phyloP scores from a whole-genome alignment of 1,284 basidiomycete genomes.

The Microbotryum intermedium region DNA sequence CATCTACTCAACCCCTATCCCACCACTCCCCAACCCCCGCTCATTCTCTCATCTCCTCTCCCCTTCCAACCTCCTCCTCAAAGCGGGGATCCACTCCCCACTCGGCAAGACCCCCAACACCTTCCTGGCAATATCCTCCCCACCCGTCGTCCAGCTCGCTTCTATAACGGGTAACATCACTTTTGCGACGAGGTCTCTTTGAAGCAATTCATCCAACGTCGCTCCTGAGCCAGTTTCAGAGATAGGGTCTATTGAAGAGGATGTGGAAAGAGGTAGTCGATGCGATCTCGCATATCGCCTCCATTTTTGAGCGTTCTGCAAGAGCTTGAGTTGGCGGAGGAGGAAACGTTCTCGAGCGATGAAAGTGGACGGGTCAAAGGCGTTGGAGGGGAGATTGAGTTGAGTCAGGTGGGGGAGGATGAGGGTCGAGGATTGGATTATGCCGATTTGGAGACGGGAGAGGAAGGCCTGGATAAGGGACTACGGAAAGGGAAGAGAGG shows the following conservation, averaged over 20 bases:
- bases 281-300: constrained; percentile 51
- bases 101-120: constrained; percentile 41
- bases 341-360: constrained; percentile 63
- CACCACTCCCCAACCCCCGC: no score
- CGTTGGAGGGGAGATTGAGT: constrained; percentile 41
- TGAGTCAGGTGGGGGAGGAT: constrained; percentile 43
- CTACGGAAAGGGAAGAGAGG: constrained; percentile 42
- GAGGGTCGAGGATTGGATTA: constrained; percentile 39
- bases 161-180: constrained; percentile 62
- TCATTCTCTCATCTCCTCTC: not conserved
- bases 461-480: constrained; percentile 57
- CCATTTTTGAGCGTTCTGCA: constrained; percentile 66
- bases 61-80: constrained; percentile 18
- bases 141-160: constrained; percentile 80
- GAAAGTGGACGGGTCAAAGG: constrained; percentile 68
- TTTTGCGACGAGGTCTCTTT: constrained; percentile 51
- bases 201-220: constrained; percentile 51
- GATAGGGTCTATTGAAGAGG: not conserved
- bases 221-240: constrained; percentile 7
- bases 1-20: no score
- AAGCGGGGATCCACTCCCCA: constrained; percentile 12
- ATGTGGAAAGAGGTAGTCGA: constrained; percentile 4
- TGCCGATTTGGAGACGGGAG: constrained; percentile 45
- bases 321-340: constrained; percentile 59
- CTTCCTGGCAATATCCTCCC: constrained; percentile 57